Percentiles rank a stretch among this genome's conserved stretches.
These are phyloP conservation scores for Kwoniella europaea DNA, from an alignment of 768 basidiomycete species.

Conservation along the genomic window DNA sequence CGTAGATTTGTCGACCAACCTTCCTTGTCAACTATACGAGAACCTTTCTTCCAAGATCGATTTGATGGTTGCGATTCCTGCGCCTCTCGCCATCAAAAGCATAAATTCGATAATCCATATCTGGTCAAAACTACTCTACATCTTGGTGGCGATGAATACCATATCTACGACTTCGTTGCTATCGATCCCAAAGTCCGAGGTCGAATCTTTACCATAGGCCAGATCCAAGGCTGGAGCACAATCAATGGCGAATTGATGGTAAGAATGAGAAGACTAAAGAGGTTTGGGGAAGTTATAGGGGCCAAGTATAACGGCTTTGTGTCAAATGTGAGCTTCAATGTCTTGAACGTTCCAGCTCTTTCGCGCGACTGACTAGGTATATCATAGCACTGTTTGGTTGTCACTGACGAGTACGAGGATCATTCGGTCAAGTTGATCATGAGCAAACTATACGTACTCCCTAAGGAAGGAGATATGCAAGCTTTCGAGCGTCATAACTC, in stretches of 20 bases:
- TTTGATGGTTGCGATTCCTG: conserved; percentile 25
- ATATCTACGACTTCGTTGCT: conserved; percentile 24
- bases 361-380: not conserved
- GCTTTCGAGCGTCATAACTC: not conserved
- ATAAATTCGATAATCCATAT: not conserved
- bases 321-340: not conserved
- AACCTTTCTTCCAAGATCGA: not conserved
- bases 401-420: not conserved
- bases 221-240: conserved; percentile 5
- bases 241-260: not conserved
- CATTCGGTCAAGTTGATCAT: conserved; percentile 1
- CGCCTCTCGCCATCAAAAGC: not conserved
- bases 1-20: conserved; percentile 10
- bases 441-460: not conserved
- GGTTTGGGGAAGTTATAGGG: not conserved
- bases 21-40: conserved; percentile 4
- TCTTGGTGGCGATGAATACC: conserved; percentile 3
- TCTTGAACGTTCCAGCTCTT: not conserved
- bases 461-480: not conserved
- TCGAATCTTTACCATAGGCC: conserved; percentile 22
- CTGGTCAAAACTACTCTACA: not conserved
- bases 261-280: not conserved
- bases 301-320: not conserved
- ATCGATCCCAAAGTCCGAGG: conserved; percentile 22
- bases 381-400: conserved; percentile 2